phyloP scores from a whole-genome alignment of 169 alveolate genomes.

The Cryptosporidium parvum region DNA sequence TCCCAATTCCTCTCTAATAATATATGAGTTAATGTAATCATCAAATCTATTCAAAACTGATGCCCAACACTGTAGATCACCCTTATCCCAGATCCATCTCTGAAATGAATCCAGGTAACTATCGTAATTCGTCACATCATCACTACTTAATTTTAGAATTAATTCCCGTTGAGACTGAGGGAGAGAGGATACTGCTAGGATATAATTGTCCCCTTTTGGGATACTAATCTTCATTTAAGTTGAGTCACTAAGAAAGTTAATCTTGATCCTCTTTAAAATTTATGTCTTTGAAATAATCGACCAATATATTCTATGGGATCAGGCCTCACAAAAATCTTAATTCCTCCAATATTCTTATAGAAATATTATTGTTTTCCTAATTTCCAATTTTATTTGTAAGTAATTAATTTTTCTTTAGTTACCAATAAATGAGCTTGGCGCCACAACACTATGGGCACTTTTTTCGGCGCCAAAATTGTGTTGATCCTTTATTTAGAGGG shows the following conservation, averaged over 20 bases:
- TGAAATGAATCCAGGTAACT: constrained; percentile 58
- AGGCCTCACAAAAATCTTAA: neutral
- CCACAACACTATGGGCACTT: neutral
- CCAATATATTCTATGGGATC: neutral
- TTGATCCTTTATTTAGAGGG: constrained; percentile 1
- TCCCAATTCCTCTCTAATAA: constrained; percentile 53
- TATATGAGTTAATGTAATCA: constrained; percentile 55
- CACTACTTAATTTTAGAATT: constrained; percentile 56
- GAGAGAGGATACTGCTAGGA: constrained; percentile 72
- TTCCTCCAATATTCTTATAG: constrained; percentile 10
- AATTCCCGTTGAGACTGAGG: constrained; percentile 54
- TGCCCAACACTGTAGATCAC: constrained; percentile 75
- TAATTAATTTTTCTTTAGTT: neutral
- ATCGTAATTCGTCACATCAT: constrained; percentile 22
- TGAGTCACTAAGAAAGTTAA: neutral
- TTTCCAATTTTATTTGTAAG: constrained; percentile 2
- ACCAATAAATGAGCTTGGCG: neutral
- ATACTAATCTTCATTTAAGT: constrained; percentile 73
- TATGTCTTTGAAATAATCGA: neutral
- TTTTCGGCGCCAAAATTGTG: constrained; percentile 10
- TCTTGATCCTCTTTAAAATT: constrained; percentile 9
- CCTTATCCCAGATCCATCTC: constrained; percentile 75
- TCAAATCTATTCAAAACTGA: constrained; percentile 73
- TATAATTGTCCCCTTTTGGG: constrained; percentile 77
- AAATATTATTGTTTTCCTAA: constrained; percentile 1